Evolutionary conservation across 2,329 filamentous ascomycete genomes (phyloP).

Genomic region (Cordyceps militaris): DNA sequence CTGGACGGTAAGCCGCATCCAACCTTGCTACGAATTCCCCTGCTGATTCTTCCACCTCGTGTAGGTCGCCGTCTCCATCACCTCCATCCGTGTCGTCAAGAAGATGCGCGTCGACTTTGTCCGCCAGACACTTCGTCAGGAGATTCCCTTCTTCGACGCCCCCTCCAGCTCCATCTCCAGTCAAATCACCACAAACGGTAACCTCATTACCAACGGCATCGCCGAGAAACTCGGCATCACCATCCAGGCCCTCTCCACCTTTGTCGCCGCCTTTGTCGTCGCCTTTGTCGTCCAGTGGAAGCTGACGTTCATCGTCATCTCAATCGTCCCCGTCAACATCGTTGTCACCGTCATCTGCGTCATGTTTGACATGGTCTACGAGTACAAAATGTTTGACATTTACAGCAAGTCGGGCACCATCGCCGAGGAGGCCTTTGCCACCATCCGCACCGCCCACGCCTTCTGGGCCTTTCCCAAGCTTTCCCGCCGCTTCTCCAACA

Average conservation of each 20-base stretch:
- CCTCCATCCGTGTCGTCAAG: constrained; percentile 31
- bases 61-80: constrained; percentile 31
- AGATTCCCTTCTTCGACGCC: constrained; percentile 49
- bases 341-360: constrained; percentile 32
- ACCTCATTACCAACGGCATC: constrained; percentile 38
- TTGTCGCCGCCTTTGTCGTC: constrained; percentile 33
- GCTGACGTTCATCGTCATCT: constrained; percentile 36
- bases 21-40: background rate
- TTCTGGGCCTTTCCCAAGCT: constrained; percentile 42
- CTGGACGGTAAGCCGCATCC: constrained; percentile 37
- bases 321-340: constrained; percentile 38
- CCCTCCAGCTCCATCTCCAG: constrained; percentile 36
- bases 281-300: constrained; percentile 36
- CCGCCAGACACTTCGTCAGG: constrained; percentile 37
- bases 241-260: constrained; percentile 33
- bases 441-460: constrained; percentile 42
- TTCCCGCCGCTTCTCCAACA: constrained; percentile 32
- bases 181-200: constrained; percentile 42
- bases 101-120: constrained; percentile 32
- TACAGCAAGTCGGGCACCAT: constrained; percentile 36
- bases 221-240: constrained; percentile 38
- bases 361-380: constrained; percentile 33
- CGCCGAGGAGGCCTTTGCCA: constrained; percentile 43
- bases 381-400: constrained; percentile 37
- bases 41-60: background rate